Base-by-base conservation (phyloP, 2,329 filamentous ascomycete species). In the Sarocladiaceae sp. region DNA sequence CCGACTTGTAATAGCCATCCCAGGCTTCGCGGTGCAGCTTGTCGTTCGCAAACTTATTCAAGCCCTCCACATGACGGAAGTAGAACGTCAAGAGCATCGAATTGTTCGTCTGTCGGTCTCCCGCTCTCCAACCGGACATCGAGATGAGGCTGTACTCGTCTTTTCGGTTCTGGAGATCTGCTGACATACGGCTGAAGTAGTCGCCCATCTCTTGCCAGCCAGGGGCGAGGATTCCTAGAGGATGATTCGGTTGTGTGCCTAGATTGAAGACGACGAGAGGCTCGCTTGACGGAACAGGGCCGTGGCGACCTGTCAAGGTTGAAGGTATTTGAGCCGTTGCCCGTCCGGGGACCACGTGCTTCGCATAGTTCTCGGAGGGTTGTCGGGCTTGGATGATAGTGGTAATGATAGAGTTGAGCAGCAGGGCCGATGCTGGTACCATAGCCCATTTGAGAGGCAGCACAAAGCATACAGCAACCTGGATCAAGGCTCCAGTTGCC, bases 11-110 rank as follows among this genome's bases (percentile, higher is more conserved):
- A 62, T 72, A 78, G 72, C 73, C 81, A 23, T 75, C 70, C 78
- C 76, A 79, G 0, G 63, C 72, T 33, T 69, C 61, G 12, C 72
- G 69, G 58, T 83, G 80, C 8, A 73, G 52, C 6, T 67, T 59
- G 42, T 69, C 70, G 50, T 80, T 74, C 1, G 80, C 79, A 56
- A 79, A 83, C 15, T 62, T 64, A 59, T 82, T 72, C 15, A 83
- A 59, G 13, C 71, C 70, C 36, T 75, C 75, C 15, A 75, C 53
- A 52, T 70, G 66, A 31, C 69, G 67, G 63, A 83, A 83, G 67
- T 81, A 82, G 59, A 71, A 72, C 29, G 78, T 66, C 2, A 59
- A 58, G 54, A 77, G 56, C 53, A 78, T 57, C 7, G 73, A 71
- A 55, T 71, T 73, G 51, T 71, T 66, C 13, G 70, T 68, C 2